phyloP scores from a whole-genome alignment of 331 rosid genomes.

The Phaseolus coccineus region DNA sequence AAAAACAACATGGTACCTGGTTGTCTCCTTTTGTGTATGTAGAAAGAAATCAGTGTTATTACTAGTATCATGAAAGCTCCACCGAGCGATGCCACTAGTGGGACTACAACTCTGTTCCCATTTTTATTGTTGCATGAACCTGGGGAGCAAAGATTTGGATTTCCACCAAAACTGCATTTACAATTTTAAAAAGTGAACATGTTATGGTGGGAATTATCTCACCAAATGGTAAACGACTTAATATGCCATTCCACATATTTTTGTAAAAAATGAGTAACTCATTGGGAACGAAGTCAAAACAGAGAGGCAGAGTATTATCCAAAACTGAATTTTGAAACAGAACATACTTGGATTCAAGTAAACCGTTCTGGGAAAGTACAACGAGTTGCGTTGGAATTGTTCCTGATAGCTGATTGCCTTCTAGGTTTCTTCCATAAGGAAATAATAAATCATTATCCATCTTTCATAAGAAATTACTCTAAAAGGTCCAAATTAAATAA shows the following conservation, averaged over 20 bases:
- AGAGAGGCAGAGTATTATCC: not conserved
- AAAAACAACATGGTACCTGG: constrained; percentile 26
- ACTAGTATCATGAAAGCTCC: constrained; percentile 47
- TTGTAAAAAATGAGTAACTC: not conserved
- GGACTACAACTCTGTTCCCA: constrained; percentile 42
- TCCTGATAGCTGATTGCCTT: constrained; percentile 63
- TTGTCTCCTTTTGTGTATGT: constrained; percentile 40
- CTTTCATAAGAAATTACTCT: not conserved
- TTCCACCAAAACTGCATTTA: constrained; percentile 54
- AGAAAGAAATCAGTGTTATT: constrained; percentile 35
- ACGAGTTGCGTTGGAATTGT: constrained; percentile 54
- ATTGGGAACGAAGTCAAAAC: not conserved
- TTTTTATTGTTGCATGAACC: constrained; percentile 47
- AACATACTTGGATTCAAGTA: constrained; percentile 57
- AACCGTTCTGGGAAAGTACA: constrained; percentile 43
- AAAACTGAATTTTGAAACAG: constrained; percentile 17
- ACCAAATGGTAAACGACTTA: not conserved
- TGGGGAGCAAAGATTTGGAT: constrained; percentile 49
- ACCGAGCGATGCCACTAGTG: constrained; percentile 50
- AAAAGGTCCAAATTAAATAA: not conserved
- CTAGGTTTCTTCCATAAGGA: constrained; percentile 56
- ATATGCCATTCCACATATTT: not conserved
- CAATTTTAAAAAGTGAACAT: constrained; percentile 13
- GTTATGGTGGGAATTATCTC: not conserved
- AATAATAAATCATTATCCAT: not conserved